Percentiles rank a stretch among this genome's conserved stretches.
Conservation (phyloP, 768 basidiomycete genomes). For the Paxillus involutus region DNA sequence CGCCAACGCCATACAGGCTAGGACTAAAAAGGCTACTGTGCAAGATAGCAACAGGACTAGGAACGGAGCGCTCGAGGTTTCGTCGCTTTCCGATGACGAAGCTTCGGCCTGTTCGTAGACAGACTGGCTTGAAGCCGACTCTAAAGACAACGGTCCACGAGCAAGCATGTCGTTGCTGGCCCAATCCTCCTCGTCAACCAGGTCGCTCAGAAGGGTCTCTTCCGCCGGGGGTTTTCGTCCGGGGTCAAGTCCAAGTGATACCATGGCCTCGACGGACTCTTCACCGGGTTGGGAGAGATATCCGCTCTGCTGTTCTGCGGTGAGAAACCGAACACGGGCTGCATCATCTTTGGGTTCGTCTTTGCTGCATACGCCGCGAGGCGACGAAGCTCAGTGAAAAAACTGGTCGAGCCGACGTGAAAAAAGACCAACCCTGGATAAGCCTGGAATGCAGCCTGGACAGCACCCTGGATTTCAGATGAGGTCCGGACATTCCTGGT, state of each 20-base stretch:
- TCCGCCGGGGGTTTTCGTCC: slow-evolving; percentile 15
- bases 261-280: slow-evolving; percentile 28
- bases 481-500: slow-evolving; percentile 7
- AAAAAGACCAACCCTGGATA: slow-evolving; percentile 36
- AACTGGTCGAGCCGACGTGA: slow-evolving; percentile 1
- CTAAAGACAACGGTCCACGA: not conserved
- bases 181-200: slow-evolving; percentile 16
- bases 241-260: slow-evolving; percentile 23
- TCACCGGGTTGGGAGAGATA: slow-evolving; percentile 28
- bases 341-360: slow-evolving; percentile 19
- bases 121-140: not conserved
- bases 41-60: slow-evolving; percentile 27
- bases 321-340: slow-evolving; percentile 31
- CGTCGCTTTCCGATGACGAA: not conserved
- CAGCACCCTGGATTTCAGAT: slow-evolving; percentile 28
- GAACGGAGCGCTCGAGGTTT: slow-evolving; percentile 6
- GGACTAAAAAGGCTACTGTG: slow-evolving; percentile 20
- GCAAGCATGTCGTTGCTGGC: slow-evolving; percentile 17
- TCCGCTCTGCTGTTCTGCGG: slow-evolving; percentile 29
- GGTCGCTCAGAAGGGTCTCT: slow-evolving; percentile 26
- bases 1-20: slow-evolving; percentile 19
- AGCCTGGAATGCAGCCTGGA: slow-evolving; percentile 37
- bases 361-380: slow-evolving; percentile 13
- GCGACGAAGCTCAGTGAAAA: slow-evolving; percentile 11
- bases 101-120: not conserved